A percentile compares a stretch with the other conserved stretches of the same genome.
Conservation (phyloP, 2,329 filamentous ascomycete genomes). For the Aureobasidium leucospermi region DNA sequence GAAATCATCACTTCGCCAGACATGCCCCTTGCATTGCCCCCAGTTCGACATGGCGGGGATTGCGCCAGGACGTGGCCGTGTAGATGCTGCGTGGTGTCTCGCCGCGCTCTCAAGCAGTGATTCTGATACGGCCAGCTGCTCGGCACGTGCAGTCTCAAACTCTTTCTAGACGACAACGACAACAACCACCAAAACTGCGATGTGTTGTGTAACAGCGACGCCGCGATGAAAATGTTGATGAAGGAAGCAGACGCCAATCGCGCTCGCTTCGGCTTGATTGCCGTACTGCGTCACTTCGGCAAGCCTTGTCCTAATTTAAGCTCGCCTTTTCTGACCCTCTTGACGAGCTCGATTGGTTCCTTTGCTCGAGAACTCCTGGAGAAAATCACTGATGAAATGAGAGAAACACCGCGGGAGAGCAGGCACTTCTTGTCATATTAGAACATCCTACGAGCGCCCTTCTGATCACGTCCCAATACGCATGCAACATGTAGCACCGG, state of each 20-base stretch:
- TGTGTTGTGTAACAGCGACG: conserved; percentile 7
- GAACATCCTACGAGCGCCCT: neutral
- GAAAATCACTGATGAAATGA: neutral
- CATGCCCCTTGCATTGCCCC: conserved; percentile 48
- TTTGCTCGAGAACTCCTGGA: neutral
- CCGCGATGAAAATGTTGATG: conserved; percentile 10
- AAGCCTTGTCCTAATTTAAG: neutral
- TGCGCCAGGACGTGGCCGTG: conserved; percentile 18
- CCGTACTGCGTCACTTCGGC: conserved; percentile 12
- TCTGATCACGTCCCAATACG: neutral
- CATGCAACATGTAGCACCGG: neutral
- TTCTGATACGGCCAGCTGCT: conserved; percentile 2
- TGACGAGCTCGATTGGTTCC: neutral
- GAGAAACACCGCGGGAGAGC: neutral
- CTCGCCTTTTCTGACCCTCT: neutral
- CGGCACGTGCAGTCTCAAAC: neutral
- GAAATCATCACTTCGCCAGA: conserved; percentile 57
- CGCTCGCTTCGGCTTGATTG: neutral
- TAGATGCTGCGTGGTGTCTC: neutral
- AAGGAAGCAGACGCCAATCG: conserved; percentile 9
- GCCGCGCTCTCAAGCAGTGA: conserved; percentile 3
- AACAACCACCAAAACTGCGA: conserved; percentile 4
- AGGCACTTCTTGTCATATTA: neutral
- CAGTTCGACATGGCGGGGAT: conserved; percentile 37
- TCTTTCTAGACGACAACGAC: conserved; percentile 7